Base-by-base conservation (phyloP, 78 protist genomes). In the Dictyostelium firmibasis region DNA sequence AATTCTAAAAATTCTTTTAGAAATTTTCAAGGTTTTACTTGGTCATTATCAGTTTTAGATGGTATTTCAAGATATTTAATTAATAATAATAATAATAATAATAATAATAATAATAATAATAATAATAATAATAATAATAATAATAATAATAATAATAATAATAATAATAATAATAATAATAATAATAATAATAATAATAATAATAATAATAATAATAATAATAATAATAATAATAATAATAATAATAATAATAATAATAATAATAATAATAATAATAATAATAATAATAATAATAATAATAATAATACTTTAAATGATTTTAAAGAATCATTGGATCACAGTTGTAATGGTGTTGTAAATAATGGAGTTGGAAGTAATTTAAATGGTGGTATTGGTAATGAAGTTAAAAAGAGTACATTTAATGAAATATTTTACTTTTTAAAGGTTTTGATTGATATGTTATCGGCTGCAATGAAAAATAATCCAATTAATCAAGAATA, bases 21-120 rank as follows among this genome's bases (percentile, higher is more conserved):
- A 25, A 23, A 10, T n/a, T 64, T 89, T 3, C 81, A 85, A 50
- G 96, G 96, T 16, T 93, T 93, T 11, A 93, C 81, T 35, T 93
- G 96, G 96, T 86, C 91, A 23, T 86, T 93, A 4, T 85, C 96
- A 9, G 78, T 93, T 35, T 85, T 93, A 27, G 92, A 93, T 38
- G 92, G 86, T 27, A 93, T 93, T n/a, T 70, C 92, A 60, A 60
- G 91, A 41, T 76, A 60, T 36, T 79, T 92, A 20, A 72, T 27
- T 43, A 50, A 8, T 20, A n/a, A 7, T 50, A 69, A 69, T 50
- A 9, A 50, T 47, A 43, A 25, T 67, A 44, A 25, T 44, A 38
- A 62, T 29, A 27, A 13, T 69, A 11, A 6, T 36, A 50, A 14
- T 25, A 13, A 9, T n/a, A 62, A 62, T 62, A n/a, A 18, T n/a